Conservation (phyloP, 2,329 filamentous ascomycete genomes). For the Pyrenophora graminea region DNA sequence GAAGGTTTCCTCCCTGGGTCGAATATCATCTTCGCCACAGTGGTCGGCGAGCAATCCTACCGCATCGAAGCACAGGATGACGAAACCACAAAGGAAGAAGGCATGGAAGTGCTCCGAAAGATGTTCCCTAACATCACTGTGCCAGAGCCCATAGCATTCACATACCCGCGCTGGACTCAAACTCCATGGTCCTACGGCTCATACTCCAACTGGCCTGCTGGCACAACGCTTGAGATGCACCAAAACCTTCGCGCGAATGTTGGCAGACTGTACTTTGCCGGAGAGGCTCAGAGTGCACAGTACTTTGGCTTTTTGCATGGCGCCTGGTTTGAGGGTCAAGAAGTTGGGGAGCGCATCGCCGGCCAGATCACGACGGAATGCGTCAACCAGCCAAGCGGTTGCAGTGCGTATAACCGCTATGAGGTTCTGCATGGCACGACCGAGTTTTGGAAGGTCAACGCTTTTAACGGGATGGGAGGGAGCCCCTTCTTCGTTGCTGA, state of each 20-base stretch:
- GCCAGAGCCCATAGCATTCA: conserved; percentile 64
- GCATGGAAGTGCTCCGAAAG: conserved; percentile 60
- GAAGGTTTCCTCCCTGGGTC: conserved; percentile 64
- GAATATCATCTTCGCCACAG: conserved; percentile 68
- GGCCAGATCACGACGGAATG: conserved; percentile 33
- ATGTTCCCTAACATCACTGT: conserved; percentile 65
- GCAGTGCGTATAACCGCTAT: conserved; percentile 35
- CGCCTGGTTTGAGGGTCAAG: conserved; percentile 44
- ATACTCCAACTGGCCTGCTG: conserved; percentile 70
- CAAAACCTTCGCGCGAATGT: conserved; percentile 70
- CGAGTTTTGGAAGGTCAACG: conserved; percentile 31
- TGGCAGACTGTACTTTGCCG: conserved; percentile 65
- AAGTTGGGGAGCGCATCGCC: conserved; percentile 40
- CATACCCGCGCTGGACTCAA: conserved; percentile 63
- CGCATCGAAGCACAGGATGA: conserved; percentile 64
- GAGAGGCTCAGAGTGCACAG: conserved; percentile 65
- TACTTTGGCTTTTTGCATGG: conserved; percentile 69
- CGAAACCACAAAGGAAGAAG: conserved; percentile 60
- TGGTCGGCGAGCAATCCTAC: conserved; percentile 61
- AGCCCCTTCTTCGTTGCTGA: conserved; percentile 32
- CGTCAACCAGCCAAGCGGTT: conserved; percentile 28
- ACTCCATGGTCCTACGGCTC: conserved; percentile 61
- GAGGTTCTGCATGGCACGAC: conserved; percentile 41
- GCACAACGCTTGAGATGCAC: conserved; percentile 66
- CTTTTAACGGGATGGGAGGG: conserved; percentile 36